Evolutionary conservation across 2,329 filamentous ascomycete species (phyloP).

Genomic region (Alternaria arborescens): DNA sequence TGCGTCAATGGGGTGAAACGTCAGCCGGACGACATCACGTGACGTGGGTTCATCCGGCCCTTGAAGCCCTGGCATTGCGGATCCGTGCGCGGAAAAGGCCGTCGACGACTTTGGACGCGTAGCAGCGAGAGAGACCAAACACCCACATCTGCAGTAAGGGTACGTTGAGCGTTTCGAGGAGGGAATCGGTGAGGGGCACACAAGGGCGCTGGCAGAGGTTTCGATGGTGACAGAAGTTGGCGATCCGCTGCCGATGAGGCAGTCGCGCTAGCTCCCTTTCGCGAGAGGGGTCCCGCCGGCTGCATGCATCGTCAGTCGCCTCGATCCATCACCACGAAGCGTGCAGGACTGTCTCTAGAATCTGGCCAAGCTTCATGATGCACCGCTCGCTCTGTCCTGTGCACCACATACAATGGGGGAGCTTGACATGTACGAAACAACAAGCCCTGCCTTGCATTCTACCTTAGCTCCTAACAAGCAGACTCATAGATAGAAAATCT

Average conservation of each 20-base stretch:
- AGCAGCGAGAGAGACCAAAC: background rate
- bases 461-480: no score
- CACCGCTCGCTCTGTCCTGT: no score
- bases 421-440: no score
- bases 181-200: constrained; percentile 32
- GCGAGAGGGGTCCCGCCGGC: constrained; percentile 24
- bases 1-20: constrained; percentile 15
- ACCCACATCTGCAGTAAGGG: background rate
- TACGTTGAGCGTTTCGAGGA: constrained; percentile 12
- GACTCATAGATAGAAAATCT: no score
- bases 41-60: constrained; percentile 13
- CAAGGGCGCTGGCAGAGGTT: constrained; percentile 26
- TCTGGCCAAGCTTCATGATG: background rate
- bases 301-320: constrained; percentile 19
- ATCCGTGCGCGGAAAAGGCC: constrained; percentile 8
- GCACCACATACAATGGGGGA: no score
- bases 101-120: background rate
- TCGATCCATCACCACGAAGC: constrained; percentile 7
- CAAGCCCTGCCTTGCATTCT: no score
- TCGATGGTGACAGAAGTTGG: constrained; percentile 33
- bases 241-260: constrained; percentile 24
- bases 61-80: constrained; percentile 5
- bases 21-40: constrained; percentile 27
- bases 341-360: background rate
- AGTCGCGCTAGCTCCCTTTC: constrained; percentile 29